These are phyloP conservation scores for Sporodiniella umbellata DNA, from an alignment of 371 early-diverging fungal species.

Conservation along the genomic window DNA sequence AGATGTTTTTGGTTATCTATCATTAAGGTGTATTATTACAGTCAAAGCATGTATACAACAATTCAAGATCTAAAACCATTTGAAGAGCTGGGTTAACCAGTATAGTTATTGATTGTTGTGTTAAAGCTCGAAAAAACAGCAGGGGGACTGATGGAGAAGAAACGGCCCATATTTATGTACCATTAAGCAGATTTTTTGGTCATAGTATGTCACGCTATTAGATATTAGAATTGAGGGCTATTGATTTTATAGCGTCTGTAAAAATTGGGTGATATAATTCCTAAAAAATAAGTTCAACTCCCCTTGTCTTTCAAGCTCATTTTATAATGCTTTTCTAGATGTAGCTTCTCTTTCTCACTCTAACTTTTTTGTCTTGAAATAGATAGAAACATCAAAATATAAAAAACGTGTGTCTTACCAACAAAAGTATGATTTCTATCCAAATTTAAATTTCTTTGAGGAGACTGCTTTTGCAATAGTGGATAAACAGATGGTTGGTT, in stretches of 20 bases:
- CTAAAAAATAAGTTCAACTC: constrained; percentile 7
- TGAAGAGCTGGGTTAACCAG: neutral
- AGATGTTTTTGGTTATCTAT: neutral
- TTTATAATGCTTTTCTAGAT: constrained; percentile 10
- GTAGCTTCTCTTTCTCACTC: constrained; percentile 12
- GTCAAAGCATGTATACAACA: constrained; percentile 4
- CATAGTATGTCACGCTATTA: no score
- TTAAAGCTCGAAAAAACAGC: constrained; percentile 4
- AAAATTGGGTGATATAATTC: constrained; percentile 4
- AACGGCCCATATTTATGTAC: neutral
- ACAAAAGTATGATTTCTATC: no score
- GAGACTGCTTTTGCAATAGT: no score
- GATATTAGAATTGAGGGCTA: no score
- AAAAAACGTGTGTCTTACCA: no score
- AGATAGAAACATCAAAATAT: no score
- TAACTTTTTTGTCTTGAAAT: no score
- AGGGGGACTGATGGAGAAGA: neutral
- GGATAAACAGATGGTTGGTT: no score
- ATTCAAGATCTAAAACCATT: neutral
- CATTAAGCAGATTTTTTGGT: no score
- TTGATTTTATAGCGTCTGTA: no score
- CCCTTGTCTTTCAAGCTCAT: constrained; percentile 4
- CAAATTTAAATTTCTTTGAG: no score
- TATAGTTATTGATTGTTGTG: neutral
- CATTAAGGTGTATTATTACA: neutral